These are phyloP conservation scores for Rubia yunnanensis DNA, from an alignment of 257 asterid genomes.

Conservation along the genomic window DNA sequence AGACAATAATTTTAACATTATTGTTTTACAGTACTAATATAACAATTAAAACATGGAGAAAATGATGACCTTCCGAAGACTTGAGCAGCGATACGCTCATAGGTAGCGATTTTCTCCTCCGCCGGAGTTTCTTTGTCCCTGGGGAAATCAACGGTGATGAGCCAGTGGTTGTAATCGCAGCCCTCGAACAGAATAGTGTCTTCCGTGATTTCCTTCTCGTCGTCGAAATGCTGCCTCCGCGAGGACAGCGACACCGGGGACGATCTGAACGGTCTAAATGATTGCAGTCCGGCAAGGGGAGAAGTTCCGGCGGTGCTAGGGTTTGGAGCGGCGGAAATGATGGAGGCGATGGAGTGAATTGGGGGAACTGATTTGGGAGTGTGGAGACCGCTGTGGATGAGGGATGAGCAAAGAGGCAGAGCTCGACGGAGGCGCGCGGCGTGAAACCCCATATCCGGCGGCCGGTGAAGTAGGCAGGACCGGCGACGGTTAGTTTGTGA, in stretches of 20 bases:
- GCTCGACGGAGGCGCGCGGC: slow-evolving; percentile 32
- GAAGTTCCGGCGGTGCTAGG: background rate
- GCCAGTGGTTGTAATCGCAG: slow-evolving; percentile 96
- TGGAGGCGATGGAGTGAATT: slow-evolving; percentile 5
- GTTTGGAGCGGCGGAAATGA: background rate
- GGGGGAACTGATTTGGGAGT: slow-evolving; percentile 5
- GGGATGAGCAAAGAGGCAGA: slow-evolving; percentile 25
- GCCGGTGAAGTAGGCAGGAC: background rate
- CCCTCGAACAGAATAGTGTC: slow-evolving; percentile 93
- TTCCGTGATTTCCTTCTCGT: slow-evolving; percentile 56
- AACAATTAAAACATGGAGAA: background rate
- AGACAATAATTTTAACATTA: background rate
- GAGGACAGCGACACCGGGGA: slow-evolving; percentile 25
- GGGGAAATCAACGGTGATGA: slow-evolving; percentile 72
- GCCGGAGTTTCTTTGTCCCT: slow-evolving; percentile 33
- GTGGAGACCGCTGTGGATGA: slow-evolving; percentile 17
- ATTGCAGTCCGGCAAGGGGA: slow-evolving; percentile 1
- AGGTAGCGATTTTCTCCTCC: slow-evolving; percentile 67
- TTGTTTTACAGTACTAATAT: background rate
- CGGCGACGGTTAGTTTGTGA: background rate
- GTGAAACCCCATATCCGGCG: slow-evolving; percentile 22
- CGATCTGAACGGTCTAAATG: slow-evolving; percentile 31
- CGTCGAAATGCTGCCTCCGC: slow-evolving; percentile 31
- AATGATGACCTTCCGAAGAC: slow-evolving; percentile 68
- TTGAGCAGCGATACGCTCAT: slow-evolving; percentile 66